Evolutionary conservation across 169 alveolate genomes (phyloP).

Genomic region (Besnoitia besnoiti): DNA sequence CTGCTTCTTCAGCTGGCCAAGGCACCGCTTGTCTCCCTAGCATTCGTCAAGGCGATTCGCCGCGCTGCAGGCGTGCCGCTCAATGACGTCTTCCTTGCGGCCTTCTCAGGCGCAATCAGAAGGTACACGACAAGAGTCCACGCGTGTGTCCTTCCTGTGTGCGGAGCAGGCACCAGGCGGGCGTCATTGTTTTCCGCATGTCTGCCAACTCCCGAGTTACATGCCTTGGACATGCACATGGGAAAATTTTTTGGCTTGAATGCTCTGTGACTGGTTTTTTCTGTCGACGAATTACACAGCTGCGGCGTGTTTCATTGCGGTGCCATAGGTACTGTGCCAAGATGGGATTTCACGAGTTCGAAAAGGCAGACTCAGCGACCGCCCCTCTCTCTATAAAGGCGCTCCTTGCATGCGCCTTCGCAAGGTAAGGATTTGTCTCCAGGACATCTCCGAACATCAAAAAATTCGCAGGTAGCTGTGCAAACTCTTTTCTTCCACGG

Average conservation of each 20-base stretch:
- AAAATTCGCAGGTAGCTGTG: too few species aligned
- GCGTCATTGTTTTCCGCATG: too few species aligned
- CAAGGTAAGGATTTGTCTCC: conserved; percentile 17
- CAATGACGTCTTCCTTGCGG: conserved; percentile 37
- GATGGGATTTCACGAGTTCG: not conserved
- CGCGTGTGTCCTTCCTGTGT: not conserved
- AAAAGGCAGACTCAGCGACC: conserved; percentile 6
- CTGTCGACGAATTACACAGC: too few species aligned
- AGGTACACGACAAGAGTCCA: not conserved
- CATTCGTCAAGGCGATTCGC: not conserved
- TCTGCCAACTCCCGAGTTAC: too few species aligned
- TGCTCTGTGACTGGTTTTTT: too few species aligned
- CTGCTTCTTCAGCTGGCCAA: conserved; percentile 13
- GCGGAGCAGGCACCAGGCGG: too few species aligned
- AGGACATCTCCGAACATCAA: too few species aligned
- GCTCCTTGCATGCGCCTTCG: conserved; percentile 34
- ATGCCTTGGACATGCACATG: too few species aligned
- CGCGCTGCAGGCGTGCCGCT: conserved; percentile 24
- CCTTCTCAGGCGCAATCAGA: conserved; percentile 37
- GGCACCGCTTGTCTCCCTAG: conserved; percentile 4
- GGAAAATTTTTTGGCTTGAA: too few species aligned
- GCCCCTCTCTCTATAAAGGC: not conserved
- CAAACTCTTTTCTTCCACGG: too few species aligned
- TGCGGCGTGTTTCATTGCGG: too few species aligned
- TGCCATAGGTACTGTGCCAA: conserved; percentile 2